Percentiles rank a stretch among this genome's conserved stretches.
Evolutionary conservation across 1,284 basidiomycete genomes (phyloP).

Genomic region (Cryptococcus maquisensis): DNA sequence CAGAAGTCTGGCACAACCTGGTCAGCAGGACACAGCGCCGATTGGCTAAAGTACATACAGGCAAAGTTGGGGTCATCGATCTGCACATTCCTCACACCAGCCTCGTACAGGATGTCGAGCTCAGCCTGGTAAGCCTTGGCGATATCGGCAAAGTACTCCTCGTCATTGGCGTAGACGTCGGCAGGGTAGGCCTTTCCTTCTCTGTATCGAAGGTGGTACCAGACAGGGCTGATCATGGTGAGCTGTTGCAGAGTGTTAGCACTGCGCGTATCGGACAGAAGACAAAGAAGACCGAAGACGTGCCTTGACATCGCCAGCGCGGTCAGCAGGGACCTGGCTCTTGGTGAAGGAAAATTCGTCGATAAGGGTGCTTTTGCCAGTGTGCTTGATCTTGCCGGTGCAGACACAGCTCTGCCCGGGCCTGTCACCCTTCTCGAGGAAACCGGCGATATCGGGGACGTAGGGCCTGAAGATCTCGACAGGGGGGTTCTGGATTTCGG

Average conservation of each 20-base stretch:
- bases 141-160: constrained; percentile 56
- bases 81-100: constrained; percentile 67
- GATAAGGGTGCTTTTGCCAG: constrained; percentile 35
- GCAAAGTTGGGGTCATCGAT: constrained; percentile 60
- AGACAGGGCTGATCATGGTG: constrained; percentile 68
- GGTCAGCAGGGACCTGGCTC: constrained; percentile 24
- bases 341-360: constrained; percentile 44
- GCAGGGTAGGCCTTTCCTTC: constrained; percentile 26
- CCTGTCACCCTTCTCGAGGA: constrained; percentile 25
- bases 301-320: constrained; percentile 7
- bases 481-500: constrained; percentile 55
- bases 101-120: constrained; percentile 64
- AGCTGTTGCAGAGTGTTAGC: constrained; percentile 55
- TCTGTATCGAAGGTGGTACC: constrained; percentile 61
- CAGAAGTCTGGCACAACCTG: constrained; percentile 20
- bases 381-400: constrained; percentile 34
- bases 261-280: too few species aligned
- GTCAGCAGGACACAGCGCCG: not conserved
- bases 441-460: constrained; percentile 24
- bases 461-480: constrained; percentile 31
- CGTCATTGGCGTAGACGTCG: constrained; percentile 23
- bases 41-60: constrained; percentile 15
- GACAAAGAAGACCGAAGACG: not conserved
- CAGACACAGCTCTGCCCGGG: constrained; percentile 27
- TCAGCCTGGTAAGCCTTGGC: constrained; percentile 66